Percentiles rank a stretch among this genome's conserved stretches.
phyloP scores from a whole-genome alignment of 2,329 filamentous ascomycete species.

The Alternaria sp. region DNA sequence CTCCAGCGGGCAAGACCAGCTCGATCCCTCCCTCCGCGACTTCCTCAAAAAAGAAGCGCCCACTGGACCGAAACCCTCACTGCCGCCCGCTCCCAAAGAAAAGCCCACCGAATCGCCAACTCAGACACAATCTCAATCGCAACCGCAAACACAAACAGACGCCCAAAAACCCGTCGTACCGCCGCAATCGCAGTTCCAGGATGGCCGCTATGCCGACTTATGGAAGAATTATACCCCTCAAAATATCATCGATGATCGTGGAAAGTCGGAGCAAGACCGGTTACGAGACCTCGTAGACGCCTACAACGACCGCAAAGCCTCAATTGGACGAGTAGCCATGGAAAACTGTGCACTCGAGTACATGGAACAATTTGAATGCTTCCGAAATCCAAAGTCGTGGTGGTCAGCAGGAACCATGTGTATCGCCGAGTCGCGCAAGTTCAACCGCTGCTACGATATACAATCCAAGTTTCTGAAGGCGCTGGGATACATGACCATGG shows the following conservation, averaged over 20 bases:
- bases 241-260: conserved; percentile 70
- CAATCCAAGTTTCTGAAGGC: conserved; percentile 92
- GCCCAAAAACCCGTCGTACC: conserved; percentile 52
- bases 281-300: conserved; percentile 80
- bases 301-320: conserved; percentile 81
- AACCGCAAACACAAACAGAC: conserved; percentile 15
- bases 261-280: conserved; percentile 80
- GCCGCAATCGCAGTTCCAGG: conserved; percentile 68
- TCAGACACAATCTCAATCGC: conserved; percentile 7
- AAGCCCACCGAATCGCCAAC: conserved; percentile 30
- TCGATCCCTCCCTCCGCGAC: conserved; percentile 83
- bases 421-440: conserved; percentile 74
- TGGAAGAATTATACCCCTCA: conserved; percentile 92
- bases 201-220: conserved; percentile 81
- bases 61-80: conserved; percentile 64
- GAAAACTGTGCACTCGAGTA: conserved; percentile 95
- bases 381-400: conserved; percentile 71
- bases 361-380: conserved; percentile 82
- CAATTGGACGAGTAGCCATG: conserved; percentile 80
- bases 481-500: conserved; percentile 80
- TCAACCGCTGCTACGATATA: conserved; percentile 88
- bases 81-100: conserved; percentile 41
- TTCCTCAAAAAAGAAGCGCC: conserved; percentile 86
- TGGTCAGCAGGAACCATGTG: conserved; percentile 80
- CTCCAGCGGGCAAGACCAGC: conserved; percentile 67